phyloP scores from a whole-genome alignment of 2,329 filamentous ascomycete species.

The Fusarium marasasianum region DNA sequence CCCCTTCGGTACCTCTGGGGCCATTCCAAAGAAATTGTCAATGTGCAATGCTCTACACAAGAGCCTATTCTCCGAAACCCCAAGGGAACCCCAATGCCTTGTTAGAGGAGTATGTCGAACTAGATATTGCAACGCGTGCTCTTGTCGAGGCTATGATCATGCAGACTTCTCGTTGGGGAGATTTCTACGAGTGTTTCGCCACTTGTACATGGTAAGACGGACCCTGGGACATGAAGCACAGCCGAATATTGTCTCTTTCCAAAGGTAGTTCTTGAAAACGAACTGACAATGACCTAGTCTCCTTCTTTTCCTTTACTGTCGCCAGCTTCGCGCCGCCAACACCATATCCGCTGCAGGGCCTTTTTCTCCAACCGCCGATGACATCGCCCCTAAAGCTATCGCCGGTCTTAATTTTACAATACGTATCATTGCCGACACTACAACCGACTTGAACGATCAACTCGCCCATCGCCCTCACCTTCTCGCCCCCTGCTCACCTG shows the following conservation, averaged over 20 bases:
- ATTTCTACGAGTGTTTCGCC: slow-evolving; percentile 49
- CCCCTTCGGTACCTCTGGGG: slow-evolving; percentile 45
- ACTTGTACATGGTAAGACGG: slow-evolving; percentile 48
- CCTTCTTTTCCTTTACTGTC: slow-evolving; percentile 49
- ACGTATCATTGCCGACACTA: slow-evolving; percentile 49
- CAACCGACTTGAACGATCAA: slow-evolving; percentile 48
- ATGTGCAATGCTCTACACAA: slow-evolving; percentile 48
- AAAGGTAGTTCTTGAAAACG: neutral
- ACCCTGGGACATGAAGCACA: neutral
- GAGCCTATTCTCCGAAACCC: slow-evolving; percentile 41
- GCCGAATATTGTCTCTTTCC: neutral
- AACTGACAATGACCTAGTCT: slow-evolving; percentile 36
- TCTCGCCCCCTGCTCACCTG: slow-evolving; percentile 46
- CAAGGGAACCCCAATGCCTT: slow-evolving; percentile 30
- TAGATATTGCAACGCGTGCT: slow-evolving; percentile 45
- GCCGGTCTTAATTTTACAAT: slow-evolving; percentile 51
- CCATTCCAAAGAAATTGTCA: slow-evolving; percentile 50
- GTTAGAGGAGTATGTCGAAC: slow-evolving; percentile 44
- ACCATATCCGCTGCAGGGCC: slow-evolving; percentile 29
- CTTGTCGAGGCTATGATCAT: slow-evolving; percentile 49
- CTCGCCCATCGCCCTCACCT: slow-evolving; percentile 46
- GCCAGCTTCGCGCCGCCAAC: slow-evolving; percentile 44
- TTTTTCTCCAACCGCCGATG: slow-evolving; percentile 34
- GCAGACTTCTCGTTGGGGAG: slow-evolving; percentile 47
- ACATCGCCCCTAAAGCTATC: slow-evolving; percentile 48